Conservation (phyloP, 441 rosid genomes). For the Euphorbia celastroides region DNA sequence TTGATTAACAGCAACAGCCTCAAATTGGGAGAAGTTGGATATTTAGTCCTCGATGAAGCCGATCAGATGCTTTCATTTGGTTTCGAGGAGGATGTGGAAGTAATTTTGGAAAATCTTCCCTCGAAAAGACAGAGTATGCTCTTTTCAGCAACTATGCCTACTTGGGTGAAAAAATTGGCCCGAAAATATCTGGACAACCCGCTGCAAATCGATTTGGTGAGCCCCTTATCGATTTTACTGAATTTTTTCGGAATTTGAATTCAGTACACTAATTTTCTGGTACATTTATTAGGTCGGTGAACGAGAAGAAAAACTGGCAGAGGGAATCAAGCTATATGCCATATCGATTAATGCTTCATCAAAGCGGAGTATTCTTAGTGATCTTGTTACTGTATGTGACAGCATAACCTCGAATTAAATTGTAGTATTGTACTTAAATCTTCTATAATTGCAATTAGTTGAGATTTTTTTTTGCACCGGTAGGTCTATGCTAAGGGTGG, state of each 20-base stretch:
- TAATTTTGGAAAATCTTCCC: conserved; percentile 83
- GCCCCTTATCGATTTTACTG: background rate
- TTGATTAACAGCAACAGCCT: conserved; percentile 73
- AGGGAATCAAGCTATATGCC: conserved; percentile 89
- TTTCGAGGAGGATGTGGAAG: conserved; percentile 93
- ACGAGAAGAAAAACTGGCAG: conserved; percentile 86
- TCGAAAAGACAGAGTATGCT: conserved; percentile 90
- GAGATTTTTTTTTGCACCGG: conserved; percentile 12
- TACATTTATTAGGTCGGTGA: conserved; percentile 72
- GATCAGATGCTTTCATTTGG: conserved; percentile 99
- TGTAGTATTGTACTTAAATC: conserved; percentile 7
- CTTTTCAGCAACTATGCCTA: conserved; percentile 98
- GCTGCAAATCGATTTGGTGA: conserved; percentile 87
- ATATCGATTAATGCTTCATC: conserved; percentile 71
- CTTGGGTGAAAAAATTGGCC: conserved; percentile 90
- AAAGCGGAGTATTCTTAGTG: conserved; percentile 79
- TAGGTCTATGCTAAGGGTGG: conserved; percentile 99
- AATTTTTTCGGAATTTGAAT: background rate
- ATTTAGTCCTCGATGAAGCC: conserved; percentile 96
- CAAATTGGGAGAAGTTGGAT: conserved; percentile 81
- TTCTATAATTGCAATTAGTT: background rate
- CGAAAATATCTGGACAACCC: conserved; percentile 89
- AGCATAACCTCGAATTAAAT: background rate
- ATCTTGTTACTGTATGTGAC: conserved; percentile 75
- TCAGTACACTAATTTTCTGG: background rate